Percentiles rank a stretch among this genome's conserved stretches.
These are phyloP conservation scores for Hansenula lynferdii DNA, from an alignment of 1,139 yeast genomes.

Conservation along the genomic window DNA sequence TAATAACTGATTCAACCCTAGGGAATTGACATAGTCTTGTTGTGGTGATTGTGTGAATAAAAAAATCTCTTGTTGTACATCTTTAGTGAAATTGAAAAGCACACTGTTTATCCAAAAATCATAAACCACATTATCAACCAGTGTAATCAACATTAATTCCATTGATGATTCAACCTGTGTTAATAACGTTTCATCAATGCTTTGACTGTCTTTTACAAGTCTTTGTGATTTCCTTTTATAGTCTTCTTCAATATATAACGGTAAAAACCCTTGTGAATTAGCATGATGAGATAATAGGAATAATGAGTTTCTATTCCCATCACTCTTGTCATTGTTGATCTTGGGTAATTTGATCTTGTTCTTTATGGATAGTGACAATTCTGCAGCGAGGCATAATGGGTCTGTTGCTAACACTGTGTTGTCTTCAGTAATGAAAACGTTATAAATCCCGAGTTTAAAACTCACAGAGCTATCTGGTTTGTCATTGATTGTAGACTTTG, in stretches of 20 bases:
- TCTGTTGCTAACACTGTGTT: conserved; percentile 18
- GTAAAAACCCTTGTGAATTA: conserved; percentile 15
- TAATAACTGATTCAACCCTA: conserved; percentile 9
- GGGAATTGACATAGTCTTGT: conserved; percentile 6
- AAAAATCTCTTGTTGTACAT: conserved; percentile 11
- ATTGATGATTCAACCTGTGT: conserved; percentile 14
- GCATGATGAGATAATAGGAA: conserved; percentile 17
- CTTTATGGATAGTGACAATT: conserved; percentile 15
- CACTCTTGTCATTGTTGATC: conserved; percentile 12
- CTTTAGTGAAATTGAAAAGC: conserved; percentile 8
- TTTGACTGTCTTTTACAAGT: conserved; percentile 9
- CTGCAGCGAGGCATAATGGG: conserved; percentile 18
- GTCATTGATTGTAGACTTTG: conserved; percentile 4
- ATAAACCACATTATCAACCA: conserved; percentile 18
- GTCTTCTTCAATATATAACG: conserved; percentile 19
- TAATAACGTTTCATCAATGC: conserved; percentile 14
- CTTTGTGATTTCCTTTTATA: conserved; percentile 6
- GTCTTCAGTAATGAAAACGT: conserved; percentile 13
- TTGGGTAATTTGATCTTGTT: conserved; percentile 17
- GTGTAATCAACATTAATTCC: conserved; percentile 19
- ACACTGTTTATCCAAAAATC: conserved; percentile 19
- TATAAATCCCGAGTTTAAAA: conserved; percentile 21
- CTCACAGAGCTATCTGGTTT: background rate
- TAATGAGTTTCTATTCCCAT: conserved; percentile 15
- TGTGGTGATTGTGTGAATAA: conserved; percentile 8